Base-by-base conservation (phyloP, 2,329 filamentous ascomycete genomes). In the Albifimbria verrucaria region DNA sequence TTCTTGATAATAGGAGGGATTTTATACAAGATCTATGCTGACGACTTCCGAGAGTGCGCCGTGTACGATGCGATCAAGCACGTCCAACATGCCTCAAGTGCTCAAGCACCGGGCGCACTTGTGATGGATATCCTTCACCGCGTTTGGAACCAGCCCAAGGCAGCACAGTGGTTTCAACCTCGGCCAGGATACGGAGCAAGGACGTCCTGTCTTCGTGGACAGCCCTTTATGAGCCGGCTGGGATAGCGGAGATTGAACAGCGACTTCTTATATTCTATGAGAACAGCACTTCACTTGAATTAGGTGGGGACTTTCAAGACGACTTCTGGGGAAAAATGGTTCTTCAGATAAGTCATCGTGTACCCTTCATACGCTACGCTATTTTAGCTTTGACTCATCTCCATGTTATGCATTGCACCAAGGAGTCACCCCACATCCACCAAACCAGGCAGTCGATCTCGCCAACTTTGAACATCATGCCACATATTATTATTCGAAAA, bases 321-420 rank as follows among this genome's bases (percentile, higher is more conserved):
- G 46, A 48, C 25, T 36, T 48, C 18, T 48, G 46, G 46, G 36
- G 46, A 36, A 18, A 18, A 9, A 11, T 48, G 9, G 46, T 48
- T 11, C 46, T 48, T 17, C 46, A 48, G 18, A 26, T 48, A 15
- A 48, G 46, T n/a, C 46, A 48, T 11, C 24, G 46, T 18, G 46
- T 48, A 18, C 25, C 46, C 4, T 48, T 11, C n/a, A 26, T 48
- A 9, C 46, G 46, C 24, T 17, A 48, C 9, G 46, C 46, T 20
- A 26, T 48, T n/a, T 18, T 48, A 26, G 46, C 46, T 48, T 48
- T 48, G n/a, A 48, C 46, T 10, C 36, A 18, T 22, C 26, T 48
- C 4, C 46, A 48, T 22, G 12, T 26, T n/a, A 48, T 48, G 20
- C 46, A 48, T 21, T 48, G 46, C 46, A 32, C 36, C 11, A 36